Evolutionary conservation across 768 basidiomycete genomes (phyloP), one percentile per base, ranked within the genome.

Genomic region (Lentinula boryana): DNA sequence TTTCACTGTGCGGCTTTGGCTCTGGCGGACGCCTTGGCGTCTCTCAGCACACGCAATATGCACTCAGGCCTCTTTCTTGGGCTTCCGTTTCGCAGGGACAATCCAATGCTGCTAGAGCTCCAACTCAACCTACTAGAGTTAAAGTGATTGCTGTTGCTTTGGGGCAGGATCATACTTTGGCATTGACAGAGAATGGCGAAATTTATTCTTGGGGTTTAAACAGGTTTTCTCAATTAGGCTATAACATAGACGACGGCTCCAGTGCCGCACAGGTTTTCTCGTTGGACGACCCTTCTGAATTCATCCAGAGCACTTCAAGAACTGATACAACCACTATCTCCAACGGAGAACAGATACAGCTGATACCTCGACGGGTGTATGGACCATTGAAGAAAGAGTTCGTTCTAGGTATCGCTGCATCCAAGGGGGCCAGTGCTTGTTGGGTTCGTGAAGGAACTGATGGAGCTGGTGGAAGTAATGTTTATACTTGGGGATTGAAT

Each of bases 401-500:
- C 32, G 86, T 96, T 3, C 74, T 74, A 32, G 97, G 96, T 32
- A 80, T 97, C 7, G 90, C 95, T 0, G 94, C 95, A 0, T 91
- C 89, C 65, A 89, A 91, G 68, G 85, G 82, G 21, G 88, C 93
- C 15, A 94, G 91, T 13, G 93, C 86, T 5, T 95, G 93, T 72
- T 97, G 93, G 91, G 95, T 93, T 0, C 75, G 75, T 4, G 72
- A 70, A 9, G 56, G 56, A 15, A 32, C 31, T 31, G 41, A 43
- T 33, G 56, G 40, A 58, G 31, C 48, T 58, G 65, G 66, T 9
- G 76, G 48, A n/a, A 46, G 58, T 4, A 60, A 84, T 46, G 81
- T 93, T 1, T 95, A 82, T 70, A 93, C 93, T 0, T 98, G 95
- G 95, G 97, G 97, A 0, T 91, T 88, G 27, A 97, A 98, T 71